Evolutionary conservation across 768 basidiomycete genomes (phyloP).

Genomic region (Tulasnella sp.): DNA sequence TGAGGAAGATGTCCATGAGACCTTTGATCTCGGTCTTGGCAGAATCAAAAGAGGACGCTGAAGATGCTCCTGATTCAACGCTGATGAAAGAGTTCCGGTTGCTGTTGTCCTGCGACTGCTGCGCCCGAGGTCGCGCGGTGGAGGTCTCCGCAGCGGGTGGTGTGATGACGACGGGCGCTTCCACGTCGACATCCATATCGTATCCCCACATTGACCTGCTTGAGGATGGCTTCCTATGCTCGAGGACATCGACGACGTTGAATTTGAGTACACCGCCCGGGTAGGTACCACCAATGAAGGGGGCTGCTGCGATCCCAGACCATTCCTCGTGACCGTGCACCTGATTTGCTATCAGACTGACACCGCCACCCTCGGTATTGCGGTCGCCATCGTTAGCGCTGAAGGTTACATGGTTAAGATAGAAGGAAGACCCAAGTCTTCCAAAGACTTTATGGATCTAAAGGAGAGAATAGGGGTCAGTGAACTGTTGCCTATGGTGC

Average conservation of each 20-base stretch:
- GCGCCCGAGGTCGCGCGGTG: not conserved
- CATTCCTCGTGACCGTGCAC: conserved; percentile 8
- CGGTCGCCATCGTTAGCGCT: not conserved
- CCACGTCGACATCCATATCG: conserved; percentile 8
- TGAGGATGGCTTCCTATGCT: conserved; percentile 8
- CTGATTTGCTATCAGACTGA: conserved; percentile 7
- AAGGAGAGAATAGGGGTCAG: conserved; percentile 6
- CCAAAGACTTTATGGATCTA: conserved; percentile 18
- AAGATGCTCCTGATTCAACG: not conserved
- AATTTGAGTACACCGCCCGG: conserved; percentile 13
- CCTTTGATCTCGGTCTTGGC: conserved; percentile 40
- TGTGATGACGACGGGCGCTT: not conserved
- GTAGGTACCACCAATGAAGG: conserved; percentile 9
- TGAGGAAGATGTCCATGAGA: conserved; percentile 43
- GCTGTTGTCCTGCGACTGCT: not conserved
- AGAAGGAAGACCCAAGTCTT: conserved; percentile 3
- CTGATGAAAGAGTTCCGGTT: not conserved
- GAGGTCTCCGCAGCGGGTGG: not conserved
- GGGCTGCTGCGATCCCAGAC: not conserved
- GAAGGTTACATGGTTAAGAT: conserved; percentile 10
- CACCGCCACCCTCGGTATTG: not conserved
- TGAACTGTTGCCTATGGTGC: not conserved
- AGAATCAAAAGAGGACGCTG: conserved; percentile 28
- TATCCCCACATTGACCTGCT: not conserved
- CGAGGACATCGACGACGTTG: conserved; percentile 7